Evolutionary conservation across 2,329 filamentous ascomycete species (phyloP).

Genomic region (Geoglossum cookeanum): DNA sequence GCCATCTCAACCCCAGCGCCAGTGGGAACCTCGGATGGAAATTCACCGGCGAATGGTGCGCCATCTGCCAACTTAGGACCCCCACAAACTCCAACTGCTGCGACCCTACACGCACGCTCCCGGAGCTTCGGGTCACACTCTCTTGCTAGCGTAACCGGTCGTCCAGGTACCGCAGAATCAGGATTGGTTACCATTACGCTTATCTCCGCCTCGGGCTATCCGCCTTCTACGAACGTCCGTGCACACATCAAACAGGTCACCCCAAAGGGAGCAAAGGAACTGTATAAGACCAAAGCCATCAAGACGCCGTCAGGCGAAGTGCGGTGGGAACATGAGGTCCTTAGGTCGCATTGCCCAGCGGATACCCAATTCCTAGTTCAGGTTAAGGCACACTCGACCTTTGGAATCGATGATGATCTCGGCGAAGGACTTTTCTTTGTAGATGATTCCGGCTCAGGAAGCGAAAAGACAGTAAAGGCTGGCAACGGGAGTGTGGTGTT

Average conservation of each 20-base stretch:
- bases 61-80: not conserved
- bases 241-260: conserved; percentile 49
- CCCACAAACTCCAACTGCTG: conserved; percentile 8
- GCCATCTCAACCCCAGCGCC: not conserved
- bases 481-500: conserved; percentile 55
- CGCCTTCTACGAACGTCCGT: conserved; percentile 58
- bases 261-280: conserved; percentile 49
- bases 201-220: conserved; percentile 60
- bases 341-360: conserved; percentile 58
- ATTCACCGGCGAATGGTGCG: not conserved
- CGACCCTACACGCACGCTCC: conserved; percentile 25
- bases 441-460: conserved; percentile 52
- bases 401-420: conserved; percentile 65
- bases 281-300: conserved; percentile 85
- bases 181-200: conserved; percentile 70
- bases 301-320: conserved; percentile 50
- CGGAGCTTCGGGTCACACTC: conserved; percentile 34
- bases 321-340: conserved; percentile 48
- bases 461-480: conserved; percentile 55
- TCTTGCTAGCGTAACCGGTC: conserved; percentile 38
- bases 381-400: conserved; percentile 69
- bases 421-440: conserved; percentile 82
- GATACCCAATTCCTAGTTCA: conserved; percentile 74
- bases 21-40: not conserved
- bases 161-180: conserved; percentile 31